Conservation (phyloP, 306 rosid genomes). For the Quercus wislizeni region DNA sequence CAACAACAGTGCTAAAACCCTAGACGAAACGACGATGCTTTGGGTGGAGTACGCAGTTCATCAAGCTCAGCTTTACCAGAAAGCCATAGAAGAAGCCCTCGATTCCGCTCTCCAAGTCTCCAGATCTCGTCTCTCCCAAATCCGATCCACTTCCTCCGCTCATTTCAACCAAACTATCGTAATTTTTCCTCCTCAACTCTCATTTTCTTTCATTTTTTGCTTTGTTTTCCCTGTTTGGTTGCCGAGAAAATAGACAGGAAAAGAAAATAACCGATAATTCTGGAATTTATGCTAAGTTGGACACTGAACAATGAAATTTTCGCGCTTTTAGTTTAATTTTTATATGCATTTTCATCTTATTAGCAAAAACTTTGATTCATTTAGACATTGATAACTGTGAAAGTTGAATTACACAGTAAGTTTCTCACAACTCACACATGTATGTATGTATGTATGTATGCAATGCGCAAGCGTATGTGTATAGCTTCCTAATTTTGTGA, state of each 20-base stretch:
- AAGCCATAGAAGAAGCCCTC: constrained; percentile 42
- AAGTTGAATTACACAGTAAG: neutral
- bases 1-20: constrained; percentile 20
- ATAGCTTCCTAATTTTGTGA: neutral
- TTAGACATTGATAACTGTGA: neutral
- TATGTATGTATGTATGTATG: too few species aligned
- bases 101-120: constrained; percentile 61
- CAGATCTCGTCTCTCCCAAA: constrained; percentile 61
- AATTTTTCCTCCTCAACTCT: constrained; percentile 3
- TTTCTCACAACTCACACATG: too few species aligned
- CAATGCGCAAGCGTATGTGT: neutral
- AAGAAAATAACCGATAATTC: neutral
- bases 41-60: constrained; percentile 60
- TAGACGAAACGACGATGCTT: constrained; percentile 41
- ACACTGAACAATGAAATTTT: neutral
- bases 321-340: neutral
- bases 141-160: constrained; percentile 68
- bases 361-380: neutral
- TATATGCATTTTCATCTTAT: neutral
- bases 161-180: constrained; percentile 65
- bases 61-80: constrained; percentile 65
- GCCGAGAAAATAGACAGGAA: neutral
- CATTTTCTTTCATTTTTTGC: neutral
- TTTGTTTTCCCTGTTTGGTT: neutral
- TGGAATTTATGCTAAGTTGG: neutral